phyloP scores from a whole-genome alignment of 495 filamentous ascomycete genomes.

The Margaritispora aquatica region DNA sequence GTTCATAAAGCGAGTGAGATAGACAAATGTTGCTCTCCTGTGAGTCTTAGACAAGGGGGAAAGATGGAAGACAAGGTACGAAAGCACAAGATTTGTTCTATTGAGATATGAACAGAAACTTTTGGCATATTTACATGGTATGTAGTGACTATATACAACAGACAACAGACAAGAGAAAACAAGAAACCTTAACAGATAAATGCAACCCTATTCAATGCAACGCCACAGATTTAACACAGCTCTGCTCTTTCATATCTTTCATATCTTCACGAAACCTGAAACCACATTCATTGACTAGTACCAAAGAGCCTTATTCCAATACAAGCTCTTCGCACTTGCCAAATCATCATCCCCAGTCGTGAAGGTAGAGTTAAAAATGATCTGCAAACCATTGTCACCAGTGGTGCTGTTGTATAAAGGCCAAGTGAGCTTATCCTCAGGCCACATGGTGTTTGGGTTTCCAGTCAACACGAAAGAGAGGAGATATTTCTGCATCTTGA shows the following conservation, averaged over 20 bases:
- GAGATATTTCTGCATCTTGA: conserved; percentile 28
- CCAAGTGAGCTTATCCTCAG: conserved; percentile 30
- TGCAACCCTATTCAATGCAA: no score
- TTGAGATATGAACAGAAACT: no score
- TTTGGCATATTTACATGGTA: not conserved
- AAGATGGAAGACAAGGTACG: no score
- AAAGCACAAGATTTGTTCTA: no score
- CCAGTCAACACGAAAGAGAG: conserved; percentile 31
- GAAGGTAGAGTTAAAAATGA: conserved; percentile 30
- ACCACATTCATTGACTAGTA: no score
- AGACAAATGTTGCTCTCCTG: no score
- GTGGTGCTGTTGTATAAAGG: conserved; percentile 24
- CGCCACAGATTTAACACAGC: no score
- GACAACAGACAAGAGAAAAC: not conserved
- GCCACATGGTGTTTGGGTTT: conserved; percentile 29
- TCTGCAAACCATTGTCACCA: conserved; percentile 16
- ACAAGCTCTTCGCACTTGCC: conserved; percentile 25
- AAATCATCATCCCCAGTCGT: conserved; percentile 27
- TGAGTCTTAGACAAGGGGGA: no score
- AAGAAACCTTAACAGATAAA: not conserved
- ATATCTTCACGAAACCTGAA: no score
- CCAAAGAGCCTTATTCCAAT: conserved; percentile 32
- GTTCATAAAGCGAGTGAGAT: no score
- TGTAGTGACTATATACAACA: not conserved
- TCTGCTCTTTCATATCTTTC: no score